phyloP scores from a whole-genome alignment of 805 yeast genomes.

The Kazachstania africana region DNA sequence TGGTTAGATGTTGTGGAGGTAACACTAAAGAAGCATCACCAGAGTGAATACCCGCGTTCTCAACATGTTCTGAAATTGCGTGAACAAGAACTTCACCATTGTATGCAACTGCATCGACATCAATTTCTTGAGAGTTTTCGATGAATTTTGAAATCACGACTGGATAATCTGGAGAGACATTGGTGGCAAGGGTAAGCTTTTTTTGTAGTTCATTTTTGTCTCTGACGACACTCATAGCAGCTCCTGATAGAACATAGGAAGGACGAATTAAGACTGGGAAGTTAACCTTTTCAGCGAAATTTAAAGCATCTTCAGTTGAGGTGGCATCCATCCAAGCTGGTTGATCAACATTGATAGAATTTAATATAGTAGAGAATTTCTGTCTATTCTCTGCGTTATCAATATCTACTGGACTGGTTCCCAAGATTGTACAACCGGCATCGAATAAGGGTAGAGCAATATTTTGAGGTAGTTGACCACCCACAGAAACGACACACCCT shows the following conservation, averaged over 20 bases:
- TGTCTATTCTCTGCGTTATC: constrained; percentile 98
- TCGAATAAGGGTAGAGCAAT: constrained; percentile 77
- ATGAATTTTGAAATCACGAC: constrained; percentile 95
- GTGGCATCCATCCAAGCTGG: constrained; percentile 96
- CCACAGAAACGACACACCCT: constrained; percentile 92
- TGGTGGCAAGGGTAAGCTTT: constrained; percentile 77
- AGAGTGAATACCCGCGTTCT: constrained; percentile 96
- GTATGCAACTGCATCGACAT: constrained; percentile 91
- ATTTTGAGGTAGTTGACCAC: constrained; percentile 97
- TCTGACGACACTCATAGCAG: constrained; percentile 93
- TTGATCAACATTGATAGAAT: constrained; percentile 87
- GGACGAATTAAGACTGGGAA: constrained; percentile 97
- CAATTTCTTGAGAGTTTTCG: constrained; percentile 93
- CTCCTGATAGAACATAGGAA: constrained; percentile 93
- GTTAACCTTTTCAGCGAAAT: constrained; percentile 74
- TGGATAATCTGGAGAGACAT: constrained; percentile 92
- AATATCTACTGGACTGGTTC: constrained; percentile 89
- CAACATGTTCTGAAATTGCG: constrained; percentile 95
- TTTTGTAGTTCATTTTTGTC: constrained; percentile 67
- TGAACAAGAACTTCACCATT: constrained; percentile 84
- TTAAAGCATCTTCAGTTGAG: constrained; percentile 72
- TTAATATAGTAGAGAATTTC: constrained; percentile 89
- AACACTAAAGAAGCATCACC: constrained; percentile 95
- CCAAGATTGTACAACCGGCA: constrained; percentile 78
- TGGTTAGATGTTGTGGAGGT: constrained; percentile 77